Evolutionary conservation across 805 yeast species (phyloP).

Genomic region (Yarrowia yakushimensis): DNA sequence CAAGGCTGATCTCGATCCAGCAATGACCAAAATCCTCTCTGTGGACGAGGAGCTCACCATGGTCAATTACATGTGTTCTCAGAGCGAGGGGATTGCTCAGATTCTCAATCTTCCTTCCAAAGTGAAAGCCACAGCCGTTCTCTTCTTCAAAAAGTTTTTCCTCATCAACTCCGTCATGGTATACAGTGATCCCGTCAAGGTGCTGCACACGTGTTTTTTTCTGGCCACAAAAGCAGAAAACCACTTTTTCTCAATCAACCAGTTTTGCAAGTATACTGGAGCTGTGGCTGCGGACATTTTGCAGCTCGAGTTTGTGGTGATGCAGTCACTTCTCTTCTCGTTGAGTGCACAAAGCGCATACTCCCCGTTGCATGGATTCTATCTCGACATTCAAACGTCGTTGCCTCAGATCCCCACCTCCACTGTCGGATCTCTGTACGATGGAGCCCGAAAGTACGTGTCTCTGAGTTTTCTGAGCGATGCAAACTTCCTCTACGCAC

Average conservation of each 20-base stretch:
- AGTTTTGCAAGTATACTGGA: slow-evolving; percentile 55
- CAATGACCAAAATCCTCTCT: slow-evolving; percentile 47
- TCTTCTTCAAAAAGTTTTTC: slow-evolving; percentile 78
- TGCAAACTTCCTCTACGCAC: slow-evolving; percentile 73
- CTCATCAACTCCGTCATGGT: slow-evolving; percentile 80
- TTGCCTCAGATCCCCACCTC: slow-evolving; percentile 42
- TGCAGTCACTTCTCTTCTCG: slow-evolving; percentile 74
- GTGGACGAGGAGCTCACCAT: slow-evolving; percentile 68
- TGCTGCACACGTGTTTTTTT: slow-evolving; percentile 77
- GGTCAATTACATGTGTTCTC: slow-evolving; percentile 68
- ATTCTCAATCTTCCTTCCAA: slow-evolving; percentile 82
- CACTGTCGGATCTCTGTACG: slow-evolving; percentile 66
- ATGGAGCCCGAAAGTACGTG: slow-evolving; percentile 60
- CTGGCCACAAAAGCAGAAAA: slow-evolving; percentile 92
- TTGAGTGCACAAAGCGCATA: slow-evolving; percentile 84
- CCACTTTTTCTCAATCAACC: slow-evolving; percentile 77
- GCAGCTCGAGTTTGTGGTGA: slow-evolving; percentile 71
- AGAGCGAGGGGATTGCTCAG: slow-evolving; percentile 64
- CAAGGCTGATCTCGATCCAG: slow-evolving; percentile 27
- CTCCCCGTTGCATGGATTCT: slow-evolving; percentile 90
- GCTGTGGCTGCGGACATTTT: slow-evolving; percentile 63
- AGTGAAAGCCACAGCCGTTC: slow-evolving; percentile 79
- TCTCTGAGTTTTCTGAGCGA: slow-evolving; percentile 73
- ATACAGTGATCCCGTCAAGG: slow-evolving; percentile 69
- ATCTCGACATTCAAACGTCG: slow-evolving; percentile 75